Percentiles rank a stretch among this genome's conserved stretches.
phyloP scores from a whole-genome alignment of 2,329 filamentous ascomycete species.

The Penicillium sclerotiorum region DNA sequence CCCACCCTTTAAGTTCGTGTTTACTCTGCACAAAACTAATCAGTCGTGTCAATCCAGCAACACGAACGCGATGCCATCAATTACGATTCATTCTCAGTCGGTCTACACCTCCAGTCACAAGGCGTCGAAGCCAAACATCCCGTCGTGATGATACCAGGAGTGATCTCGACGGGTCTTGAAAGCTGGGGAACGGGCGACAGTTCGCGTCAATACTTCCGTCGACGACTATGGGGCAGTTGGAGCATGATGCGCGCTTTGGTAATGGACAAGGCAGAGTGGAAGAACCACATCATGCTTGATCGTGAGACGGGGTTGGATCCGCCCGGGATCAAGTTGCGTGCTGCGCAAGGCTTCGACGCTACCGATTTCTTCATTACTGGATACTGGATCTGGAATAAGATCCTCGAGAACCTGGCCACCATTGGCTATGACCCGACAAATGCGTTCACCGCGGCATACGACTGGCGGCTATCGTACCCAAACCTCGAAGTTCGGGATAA shows the following conservation, averaged over 20 bases:
- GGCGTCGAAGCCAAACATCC: slow-evolving; percentile 82
- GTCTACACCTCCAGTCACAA: slow-evolving; percentile 76
- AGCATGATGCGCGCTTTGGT: slow-evolving; percentile 97
- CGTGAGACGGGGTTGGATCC: slow-evolving; percentile 89
- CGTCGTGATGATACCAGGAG: slow-evolving; percentile 95
- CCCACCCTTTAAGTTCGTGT: background rate
- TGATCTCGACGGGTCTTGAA: slow-evolving; percentile 95
- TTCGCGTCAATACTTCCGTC: slow-evolving; percentile 89
- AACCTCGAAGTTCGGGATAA: slow-evolving; percentile 90
- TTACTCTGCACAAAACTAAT: slow-evolving; percentile 11
- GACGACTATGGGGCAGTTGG: slow-evolving; percentile 96
- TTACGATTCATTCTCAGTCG: slow-evolving; percentile 93
- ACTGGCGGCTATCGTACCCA: slow-evolving; percentile 88
- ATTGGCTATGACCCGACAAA: slow-evolving; percentile 90
- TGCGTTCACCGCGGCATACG: slow-evolving; percentile 71
- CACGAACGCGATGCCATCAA: slow-evolving; percentile 84
- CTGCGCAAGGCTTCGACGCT: slow-evolving; percentile 95
- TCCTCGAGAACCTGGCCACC: slow-evolving; percentile 92
- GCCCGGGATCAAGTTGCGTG: slow-evolving; percentile 82
- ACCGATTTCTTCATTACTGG: slow-evolving; percentile 81
- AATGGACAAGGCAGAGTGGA: slow-evolving; percentile 91
- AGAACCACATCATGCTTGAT: slow-evolving; percentile 95
- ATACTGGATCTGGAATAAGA: slow-evolving; percentile 99
- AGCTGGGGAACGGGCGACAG: slow-evolving; percentile 90
- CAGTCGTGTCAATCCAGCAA: slow-evolving; percentile 52